Evolutionary conservation across 345 rosid species (phyloP), one percentile per base, ranked within the genome.

Genomic region (Populus euphratica): DNA sequence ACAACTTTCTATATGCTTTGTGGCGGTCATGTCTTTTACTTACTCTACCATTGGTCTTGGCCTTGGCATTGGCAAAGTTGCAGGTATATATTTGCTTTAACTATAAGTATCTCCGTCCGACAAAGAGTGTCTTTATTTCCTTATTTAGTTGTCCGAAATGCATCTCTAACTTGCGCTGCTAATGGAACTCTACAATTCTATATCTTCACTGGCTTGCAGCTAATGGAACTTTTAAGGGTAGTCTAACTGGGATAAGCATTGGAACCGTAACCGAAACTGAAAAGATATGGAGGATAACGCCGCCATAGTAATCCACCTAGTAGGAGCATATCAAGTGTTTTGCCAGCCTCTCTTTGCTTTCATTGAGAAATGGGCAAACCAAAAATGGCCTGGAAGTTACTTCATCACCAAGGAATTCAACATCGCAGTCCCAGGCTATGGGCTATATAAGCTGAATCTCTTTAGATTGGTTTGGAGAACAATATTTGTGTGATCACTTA

Each of bases 11-110:
- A n/a, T n/a, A n/a, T n/a, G n/a, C n/a, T n/a, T n/a, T n/a, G n/a
- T n/a, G n/a, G 69, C 76, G 12, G 44, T 73, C 77, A 73, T 73
- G 77, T 73, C 77, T 41, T 33, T 73, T 50, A 73, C 69, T 62
- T 73, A 73, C 77, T 56, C 77, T 59, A 31, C 47, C 43, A 73
- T 73, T 73, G 77, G 77, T 23, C 77, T 73, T n/a, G 77, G 69
- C 36, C 69, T 73, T 25, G 77, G 77, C 13, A 73, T 73, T 41
- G 77, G 69, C 35, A 73, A 73, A 73, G 68, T 63, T 61, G 77
- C 77, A 62, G 77, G 77, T 73, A 31, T 41, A 38, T 9, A 16
- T 69, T 23, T 41, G 5, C 23, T 36, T 36, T 8, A 18, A 31
- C 14, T 31, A 67, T 7, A 21, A 16, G 41, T 4, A 4, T 23